Conservation (phyloP, 2,329 filamentous ascomycete genomes). For the Coniella lustricola region DNA sequence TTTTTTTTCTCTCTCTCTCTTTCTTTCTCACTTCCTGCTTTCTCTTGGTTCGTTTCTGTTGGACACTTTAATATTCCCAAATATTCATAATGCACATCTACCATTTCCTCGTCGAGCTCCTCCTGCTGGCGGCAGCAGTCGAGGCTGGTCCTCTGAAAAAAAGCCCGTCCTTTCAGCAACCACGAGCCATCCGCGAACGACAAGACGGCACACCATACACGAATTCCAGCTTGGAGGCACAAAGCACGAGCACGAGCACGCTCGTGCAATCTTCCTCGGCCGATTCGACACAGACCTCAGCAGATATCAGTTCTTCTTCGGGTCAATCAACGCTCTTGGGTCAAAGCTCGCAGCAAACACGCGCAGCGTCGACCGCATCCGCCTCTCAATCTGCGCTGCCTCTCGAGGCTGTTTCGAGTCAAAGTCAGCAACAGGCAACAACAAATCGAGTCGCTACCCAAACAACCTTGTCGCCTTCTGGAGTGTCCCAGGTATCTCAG, state of each 20-base stretch:
- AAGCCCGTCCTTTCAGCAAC: background rate
- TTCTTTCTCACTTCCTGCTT: too few relatives aligned
- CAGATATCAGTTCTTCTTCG: background rate
- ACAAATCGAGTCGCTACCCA: too few relatives aligned
- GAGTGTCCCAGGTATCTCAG: too few relatives aligned
- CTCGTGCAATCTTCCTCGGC: slow-evolving; percentile 7
- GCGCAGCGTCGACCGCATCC: background rate
- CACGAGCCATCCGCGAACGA: slow-evolving; percentile 5
- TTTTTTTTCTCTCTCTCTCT: slow-evolving; percentile 6
- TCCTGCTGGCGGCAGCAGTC: slow-evolving; percentile 14
- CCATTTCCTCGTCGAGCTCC: slow-evolving; percentile 6
- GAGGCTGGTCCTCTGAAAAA: slow-evolving; percentile 17
- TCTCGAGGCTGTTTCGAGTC: background rate
- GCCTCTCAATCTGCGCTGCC: background rate
- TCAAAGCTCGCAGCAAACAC: background rate
- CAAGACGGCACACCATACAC: slow-evolving; percentile 5
- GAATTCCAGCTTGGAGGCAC: slow-evolving; percentile 3
- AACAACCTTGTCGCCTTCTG: too few relatives aligned
- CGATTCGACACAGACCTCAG: background rate
- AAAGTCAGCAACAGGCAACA: background rate
- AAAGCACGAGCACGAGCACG: slow-evolving; percentile 10
- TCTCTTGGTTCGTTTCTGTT: background rate
- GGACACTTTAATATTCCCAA: background rate
- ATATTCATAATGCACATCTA: slow-evolving; percentile 4
- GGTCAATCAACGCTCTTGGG: background rate